phyloP scores from a whole-genome alignment of 1,139 yeast species.

The Yamadazyma atlantica region DNA sequence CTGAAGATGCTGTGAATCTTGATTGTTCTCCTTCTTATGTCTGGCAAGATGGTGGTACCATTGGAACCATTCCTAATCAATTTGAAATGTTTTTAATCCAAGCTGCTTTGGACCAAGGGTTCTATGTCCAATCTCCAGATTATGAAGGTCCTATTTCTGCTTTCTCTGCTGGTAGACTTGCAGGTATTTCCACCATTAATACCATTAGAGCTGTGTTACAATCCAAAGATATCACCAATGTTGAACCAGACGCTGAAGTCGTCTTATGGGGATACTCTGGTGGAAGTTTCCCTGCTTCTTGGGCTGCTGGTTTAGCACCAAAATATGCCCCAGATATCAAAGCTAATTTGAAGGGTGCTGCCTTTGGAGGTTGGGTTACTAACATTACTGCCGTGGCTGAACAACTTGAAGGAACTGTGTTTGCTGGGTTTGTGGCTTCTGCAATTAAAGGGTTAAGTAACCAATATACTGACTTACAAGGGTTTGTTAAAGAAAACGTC shows the following conservation, averaged over 20 bases:
- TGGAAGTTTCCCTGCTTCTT: slow-evolving; percentile 37
- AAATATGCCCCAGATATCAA: slow-evolving; percentile 34
- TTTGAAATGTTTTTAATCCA: slow-evolving; percentile 28
- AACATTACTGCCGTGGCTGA: slow-evolving; percentile 25
- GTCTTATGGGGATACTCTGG: slow-evolving; percentile 43
- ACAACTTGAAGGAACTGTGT: slow-evolving; percentile 23
- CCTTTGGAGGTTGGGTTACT: slow-evolving; percentile 35
- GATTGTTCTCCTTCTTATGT: slow-evolving; percentile 37
- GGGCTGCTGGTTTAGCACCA: slow-evolving; percentile 39
- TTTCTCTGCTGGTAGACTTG: slow-evolving; percentile 30
- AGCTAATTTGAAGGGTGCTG: slow-evolving; percentile 26
- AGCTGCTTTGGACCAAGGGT: slow-evolving; percentile 25
- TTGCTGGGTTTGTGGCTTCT: slow-evolving; percentile 27
- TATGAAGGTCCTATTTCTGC: slow-evolving; percentile 32
- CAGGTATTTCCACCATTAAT: slow-evolving; percentile 33
- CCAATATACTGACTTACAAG: slow-evolving; percentile 24
- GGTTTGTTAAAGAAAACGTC: neutral
- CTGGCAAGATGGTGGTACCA: slow-evolving; percentile 20
- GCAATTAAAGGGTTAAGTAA: slow-evolving; percentile 28
- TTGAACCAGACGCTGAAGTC: slow-evolving; percentile 25
- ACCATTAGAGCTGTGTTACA: slow-evolving; percentile 29
- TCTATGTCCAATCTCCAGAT: slow-evolving; percentile 36
- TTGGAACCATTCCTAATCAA: slow-evolving; percentile 17
- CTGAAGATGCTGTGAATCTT: slow-evolving; percentile 28
- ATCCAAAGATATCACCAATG: slow-evolving; percentile 26